These are phyloP conservation scores for Periconia sp. DNA, from an alignment of 2,329 filamentous ascomycete genomes.

Conservation along the genomic window DNA sequence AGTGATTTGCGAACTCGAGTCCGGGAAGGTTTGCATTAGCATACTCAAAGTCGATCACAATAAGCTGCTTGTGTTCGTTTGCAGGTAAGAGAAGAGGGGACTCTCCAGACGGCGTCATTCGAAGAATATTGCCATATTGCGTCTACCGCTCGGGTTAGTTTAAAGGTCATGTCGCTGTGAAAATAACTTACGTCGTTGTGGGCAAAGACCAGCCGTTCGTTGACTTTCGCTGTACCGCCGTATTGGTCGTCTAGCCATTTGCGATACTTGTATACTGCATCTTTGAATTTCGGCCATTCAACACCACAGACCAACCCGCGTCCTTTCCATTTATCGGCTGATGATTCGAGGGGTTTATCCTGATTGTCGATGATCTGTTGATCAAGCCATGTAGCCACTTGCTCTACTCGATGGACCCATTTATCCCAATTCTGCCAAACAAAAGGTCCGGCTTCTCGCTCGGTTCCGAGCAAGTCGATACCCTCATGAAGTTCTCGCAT, in stretches of 20 bases:
- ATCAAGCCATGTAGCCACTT: constrained; percentile 61
- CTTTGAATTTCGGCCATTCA: constrained; percentile 77
- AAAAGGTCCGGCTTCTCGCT: constrained; percentile 75
- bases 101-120: constrained; percentile 67
- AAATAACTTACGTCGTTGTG: constrained; percentile 81
- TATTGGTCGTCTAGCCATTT: constrained; percentile 72
- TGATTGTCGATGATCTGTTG: constrained; percentile 56
- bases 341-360: constrained; percentile 37
- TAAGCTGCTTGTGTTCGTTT: constrained; percentile 92
- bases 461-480: constrained; percentile 78
- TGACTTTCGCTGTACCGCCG: constrained; percentile 66
- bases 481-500: constrained; percentile 96
- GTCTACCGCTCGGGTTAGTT: constrained; percentile 59
- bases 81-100: constrained; percentile 85
- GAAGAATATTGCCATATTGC: constrained; percentile 97
- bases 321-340: constrained; percentile 63
- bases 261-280: constrained; percentile 75
- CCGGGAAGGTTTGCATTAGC: constrained; percentile 85
- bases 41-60: constrained; percentile 99
- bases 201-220: constrained; percentile 83
- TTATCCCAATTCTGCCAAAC: constrained; percentile 95
- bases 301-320: constrained; percentile 80
- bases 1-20: constrained; percentile 95
- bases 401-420: constrained; percentile 72
- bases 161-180: not conserved